These are phyloP conservation scores for Biscogniauxia mediterranea DNA, from an alignment of 2,329 filamentous ascomycete genomes.

Conservation along the genomic window DNA sequence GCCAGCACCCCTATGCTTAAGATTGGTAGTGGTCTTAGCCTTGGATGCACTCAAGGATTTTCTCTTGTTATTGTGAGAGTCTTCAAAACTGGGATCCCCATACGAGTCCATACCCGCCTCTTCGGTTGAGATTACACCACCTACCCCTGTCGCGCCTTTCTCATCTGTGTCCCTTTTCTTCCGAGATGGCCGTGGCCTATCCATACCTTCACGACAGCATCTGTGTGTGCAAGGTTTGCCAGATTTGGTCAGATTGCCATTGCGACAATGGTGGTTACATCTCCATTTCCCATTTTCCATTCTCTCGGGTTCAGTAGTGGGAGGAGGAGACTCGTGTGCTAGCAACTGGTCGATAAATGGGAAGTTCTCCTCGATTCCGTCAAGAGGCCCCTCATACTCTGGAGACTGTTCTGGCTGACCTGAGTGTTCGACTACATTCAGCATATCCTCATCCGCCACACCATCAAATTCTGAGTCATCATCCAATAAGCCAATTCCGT, in stretches of 20 bases:
- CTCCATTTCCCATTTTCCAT: constrained; percentile 71
- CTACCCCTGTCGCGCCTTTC: constrained; percentile 24
- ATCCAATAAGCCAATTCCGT: constrained; percentile 6
- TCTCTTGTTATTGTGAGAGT: not conserved
- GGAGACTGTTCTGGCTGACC: constrained; percentile 21
- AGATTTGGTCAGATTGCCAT: constrained; percentile 35
- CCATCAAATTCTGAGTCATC: constrained; percentile 32
- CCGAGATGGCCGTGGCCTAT: constrained; percentile 55
- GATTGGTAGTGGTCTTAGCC: not conserved
- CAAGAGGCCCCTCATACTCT: constrained; percentile 8
- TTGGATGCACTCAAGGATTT: not conserved
- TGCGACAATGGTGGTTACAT: constrained; percentile 67
- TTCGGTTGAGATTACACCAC: constrained; percentile 4
- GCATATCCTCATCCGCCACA: constrained; percentile 42
- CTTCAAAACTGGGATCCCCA: not conserved
- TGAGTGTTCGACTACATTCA: constrained; percentile 32
- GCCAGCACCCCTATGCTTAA: not conserved
- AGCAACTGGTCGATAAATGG: constrained; percentile 51
- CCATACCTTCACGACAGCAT: constrained; percentile 70
- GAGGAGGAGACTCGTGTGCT: constrained; percentile 25
- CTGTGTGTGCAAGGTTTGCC: constrained; percentile 62
- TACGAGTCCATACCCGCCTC: not conserved
- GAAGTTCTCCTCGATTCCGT: constrained; percentile 43
- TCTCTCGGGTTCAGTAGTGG: constrained; percentile 41
- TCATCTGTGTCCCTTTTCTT: constrained; percentile 15